Base-by-base conservation (phyloP, 306 rosid genomes). In the Prunus mira region DNA sequence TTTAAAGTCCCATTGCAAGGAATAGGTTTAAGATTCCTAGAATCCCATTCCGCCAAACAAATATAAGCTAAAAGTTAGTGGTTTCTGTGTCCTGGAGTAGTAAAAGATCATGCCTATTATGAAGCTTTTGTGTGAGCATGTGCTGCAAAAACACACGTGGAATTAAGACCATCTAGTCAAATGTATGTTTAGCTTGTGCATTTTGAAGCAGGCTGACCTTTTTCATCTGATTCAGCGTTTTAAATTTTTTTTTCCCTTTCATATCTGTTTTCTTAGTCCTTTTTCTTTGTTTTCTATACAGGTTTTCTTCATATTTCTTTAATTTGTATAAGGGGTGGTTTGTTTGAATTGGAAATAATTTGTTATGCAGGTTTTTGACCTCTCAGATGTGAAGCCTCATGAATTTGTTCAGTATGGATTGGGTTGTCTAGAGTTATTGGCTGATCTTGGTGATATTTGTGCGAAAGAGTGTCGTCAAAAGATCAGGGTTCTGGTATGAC, bases 321-420 rank as follows among this genome's bases (percentile, higher is more conserved):
- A 13, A 75, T 71, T 67, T 24, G 41, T 51, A 22, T 55, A 9
- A 13, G 55, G 25, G 6, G 27, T 30, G 25, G 73, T 41, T 72
- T 20, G 55, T 74, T 76, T 69, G 30, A 61, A 56, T 63, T 74
- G 76, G 55, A 54, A 19, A 68, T 47, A 50, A 52, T 25, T 62
- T 81, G 55, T 28, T 12, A 3, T 83, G 82, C 89, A 96, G 99
- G 97, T 96, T 83, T 91, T 96, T 77, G 98, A 87, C 75, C 71
- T 96, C 45, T 49, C 75, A 12, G 98, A 93, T 84, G 99, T 96
- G 86, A 93, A 91, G 88, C 99, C 99, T 74, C 87, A 87, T 73
- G 99, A 93, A 69, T 96, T 93, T 83, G 90, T 96, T 25, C 81
- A 19, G 43, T 88, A 93, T 79, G 99, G 99, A 76, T 82, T 96